Evolutionary conservation across 805 yeast genomes (phyloP), one percentile per base, ranked within the genome.

Genomic region (Metschnikowia colocasiae): DNA sequence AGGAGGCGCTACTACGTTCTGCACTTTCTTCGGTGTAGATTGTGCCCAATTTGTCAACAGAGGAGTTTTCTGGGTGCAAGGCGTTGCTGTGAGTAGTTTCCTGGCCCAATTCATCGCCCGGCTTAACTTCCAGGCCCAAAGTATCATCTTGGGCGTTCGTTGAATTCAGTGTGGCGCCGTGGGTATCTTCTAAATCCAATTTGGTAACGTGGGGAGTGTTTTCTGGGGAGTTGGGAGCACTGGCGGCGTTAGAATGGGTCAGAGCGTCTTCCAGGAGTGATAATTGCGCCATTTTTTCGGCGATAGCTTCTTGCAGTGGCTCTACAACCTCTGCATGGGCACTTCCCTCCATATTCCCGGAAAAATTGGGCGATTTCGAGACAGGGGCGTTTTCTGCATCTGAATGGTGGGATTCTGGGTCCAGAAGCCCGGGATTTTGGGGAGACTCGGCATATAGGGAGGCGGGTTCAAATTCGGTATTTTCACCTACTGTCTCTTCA

Each of bases 401-500:
- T 10, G 15, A 36, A 15, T 7, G 40, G 30, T n/a, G n/a, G 8
- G 20, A 20, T 25, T 10, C 20, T 9, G 29, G 40, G 8, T 15
- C 40, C 40, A 36, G 20, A 15, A 15, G 19, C 12, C n/a, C 20
- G 30, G 40, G 4, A 25, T 36, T 36, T 36, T 23, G 30, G 8
- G 15, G 7, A 12, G 20, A 25, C 13, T 20, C 4, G 10, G 30
- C 29, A 7, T 5, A 4, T 3, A 6, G 9, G 19, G 22, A 6
- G 10, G 29, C 30, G 9, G n/a, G 4, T 9, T 25, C 6, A 12
- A 25, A 10, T 6, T 1, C 20, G n/a, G 29, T 2, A 25, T 15
- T 15, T 4, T 12, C 20, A 5, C 9, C 22, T 0, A 9, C n/a
- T 12, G 40, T 10, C 13, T 36, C 40, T 22, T 72, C 79, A 25